A percentile compares a stretch with the other conserved stretches of the same genome.
phyloP scores from a whole-genome alignment of 2,329 filamentous ascomycete species.

The Aspergillus neoniger region DNA sequence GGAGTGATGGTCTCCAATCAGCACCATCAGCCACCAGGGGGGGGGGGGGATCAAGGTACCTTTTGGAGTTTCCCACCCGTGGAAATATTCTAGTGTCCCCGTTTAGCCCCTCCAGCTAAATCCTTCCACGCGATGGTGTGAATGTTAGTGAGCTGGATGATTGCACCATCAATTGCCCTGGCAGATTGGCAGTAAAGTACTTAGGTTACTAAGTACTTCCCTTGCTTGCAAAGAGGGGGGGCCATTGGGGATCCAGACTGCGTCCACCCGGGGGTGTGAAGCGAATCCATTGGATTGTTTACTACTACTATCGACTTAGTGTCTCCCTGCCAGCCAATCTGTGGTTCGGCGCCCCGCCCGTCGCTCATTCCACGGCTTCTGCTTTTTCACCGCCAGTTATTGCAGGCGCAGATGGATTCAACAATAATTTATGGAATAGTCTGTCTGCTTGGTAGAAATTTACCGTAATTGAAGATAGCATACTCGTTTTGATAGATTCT shows the following conservation, averaged over 20 bases:
- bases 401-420: neutral
- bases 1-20: neutral
- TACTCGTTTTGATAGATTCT: too few species aligned
- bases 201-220: too few species aligned
- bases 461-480: neutral
- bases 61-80: neutral
- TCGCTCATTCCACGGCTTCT: neutral
- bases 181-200: too few species aligned
- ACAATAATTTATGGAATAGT: neutral
- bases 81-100: neutral
- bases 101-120: neutral
- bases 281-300: too few species aligned
- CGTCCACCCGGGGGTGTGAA: neutral
- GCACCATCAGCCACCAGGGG: neutral
- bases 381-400: conserved; percentile 1
- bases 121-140: neutral
- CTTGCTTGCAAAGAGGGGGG: neutral
- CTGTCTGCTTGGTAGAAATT: too few species aligned
- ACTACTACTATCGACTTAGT: neutral
- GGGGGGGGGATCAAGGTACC: neutral
- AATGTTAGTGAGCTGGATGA: too few species aligned
- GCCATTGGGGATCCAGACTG: conserved; percentile 2
- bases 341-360: neutral
- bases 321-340: conserved; percentile 1
- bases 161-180: too few species aligned